phyloP scores from a whole-genome alignment of 768 basidiomycete genomes.

The Macrolepiota albuminosa region DNA sequence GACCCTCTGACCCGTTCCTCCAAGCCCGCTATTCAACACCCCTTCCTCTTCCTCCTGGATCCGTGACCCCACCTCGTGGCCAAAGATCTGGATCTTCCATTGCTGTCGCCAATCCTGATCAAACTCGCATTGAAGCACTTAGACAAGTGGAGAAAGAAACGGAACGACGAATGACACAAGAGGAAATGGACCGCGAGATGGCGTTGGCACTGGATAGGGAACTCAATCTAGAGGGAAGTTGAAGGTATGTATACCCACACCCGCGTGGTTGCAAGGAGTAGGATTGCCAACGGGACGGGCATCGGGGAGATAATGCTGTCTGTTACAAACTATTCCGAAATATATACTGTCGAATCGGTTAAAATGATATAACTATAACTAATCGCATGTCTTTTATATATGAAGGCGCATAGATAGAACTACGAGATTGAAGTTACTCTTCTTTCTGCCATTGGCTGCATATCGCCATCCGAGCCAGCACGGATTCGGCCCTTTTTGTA shows the following conservation, averaged over 20 bases:
- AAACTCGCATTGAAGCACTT: constrained; percentile 26
- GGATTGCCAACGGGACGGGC: constrained; percentile 11
- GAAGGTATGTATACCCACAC: not conserved
- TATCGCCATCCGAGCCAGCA: not conserved
- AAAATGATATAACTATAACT: not conserved
- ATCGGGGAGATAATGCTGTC: not conserved
- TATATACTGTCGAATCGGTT: not conserved
- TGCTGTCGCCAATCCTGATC: constrained; percentile 30
- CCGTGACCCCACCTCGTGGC: constrained; percentile 7
- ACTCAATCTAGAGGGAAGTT: not conserved
- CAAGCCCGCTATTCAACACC: constrained; percentile 47
- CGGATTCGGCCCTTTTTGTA: constrained; percentile 29
- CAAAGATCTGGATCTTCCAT: constrained; percentile 22
- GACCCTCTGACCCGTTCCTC: constrained; percentile 39
- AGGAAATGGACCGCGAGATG: constrained; percentile 41
- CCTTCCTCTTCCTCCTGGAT: constrained; percentile 47
- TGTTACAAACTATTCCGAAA: not conserved
- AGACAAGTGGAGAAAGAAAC: constrained; percentile 35
- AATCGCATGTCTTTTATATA: no score
- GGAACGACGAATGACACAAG: constrained; percentile 31
- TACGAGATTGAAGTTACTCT: not conserved
- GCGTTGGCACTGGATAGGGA: constrained; percentile 36
- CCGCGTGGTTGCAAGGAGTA: not conserved
- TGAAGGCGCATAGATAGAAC: not conserved
- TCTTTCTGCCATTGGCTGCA: constrained; percentile 1